phyloP scores from a whole-genome alignment of 2,329 filamentous ascomycete genomes.

The Graphilbum fragrans region DNA sequence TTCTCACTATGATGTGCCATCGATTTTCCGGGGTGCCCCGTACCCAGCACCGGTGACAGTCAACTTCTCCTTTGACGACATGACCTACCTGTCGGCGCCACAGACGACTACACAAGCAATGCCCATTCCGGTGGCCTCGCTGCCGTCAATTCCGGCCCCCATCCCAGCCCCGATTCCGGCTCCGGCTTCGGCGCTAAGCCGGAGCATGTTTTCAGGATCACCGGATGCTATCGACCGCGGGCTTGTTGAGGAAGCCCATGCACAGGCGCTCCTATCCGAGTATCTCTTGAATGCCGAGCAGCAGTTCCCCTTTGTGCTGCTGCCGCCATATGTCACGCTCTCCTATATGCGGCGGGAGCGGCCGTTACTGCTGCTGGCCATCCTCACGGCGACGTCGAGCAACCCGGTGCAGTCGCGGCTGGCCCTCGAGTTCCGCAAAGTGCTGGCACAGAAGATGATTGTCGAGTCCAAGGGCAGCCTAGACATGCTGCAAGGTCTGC shows the following conservation, averaged over 20 bases:
- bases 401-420: slow-evolving; percentile 8
- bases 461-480: slow-evolving; percentile 10
- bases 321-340: slow-evolving; percentile 6
- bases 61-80: slow-evolving; percentile 2
- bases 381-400: slow-evolving; percentile 7
- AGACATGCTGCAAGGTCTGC: slow-evolving; percentile 12
- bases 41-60: slow-evolving; percentile 1
- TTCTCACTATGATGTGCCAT: too few species aligned
- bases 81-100: not conserved
- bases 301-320: slow-evolving; percentile 11
- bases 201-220: not conserved
- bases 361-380: slow-evolving; percentile 11
- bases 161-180: not conserved
- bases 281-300: slow-evolving; percentile 2
- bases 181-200: not conserved
- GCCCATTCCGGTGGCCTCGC: not conserved
- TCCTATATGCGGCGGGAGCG: slow-evolving; percentile 10
- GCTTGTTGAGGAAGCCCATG: slow-evolving; percentile 7
- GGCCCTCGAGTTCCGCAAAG: slow-evolving; percentile 10
- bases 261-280: slow-evolving; percentile 3
- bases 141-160: not conserved
- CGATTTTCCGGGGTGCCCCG: not conserved
- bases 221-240: slow-evolving; percentile 9
- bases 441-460: slow-evolving; percentile 10
- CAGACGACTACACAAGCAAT: not conserved